A percentile compares a stretch with the other conserved stretches of the same genome.
Evolutionary conservation across 306 rosid genomes (phyloP).

Genomic region (Rubus idaeus): DNA sequence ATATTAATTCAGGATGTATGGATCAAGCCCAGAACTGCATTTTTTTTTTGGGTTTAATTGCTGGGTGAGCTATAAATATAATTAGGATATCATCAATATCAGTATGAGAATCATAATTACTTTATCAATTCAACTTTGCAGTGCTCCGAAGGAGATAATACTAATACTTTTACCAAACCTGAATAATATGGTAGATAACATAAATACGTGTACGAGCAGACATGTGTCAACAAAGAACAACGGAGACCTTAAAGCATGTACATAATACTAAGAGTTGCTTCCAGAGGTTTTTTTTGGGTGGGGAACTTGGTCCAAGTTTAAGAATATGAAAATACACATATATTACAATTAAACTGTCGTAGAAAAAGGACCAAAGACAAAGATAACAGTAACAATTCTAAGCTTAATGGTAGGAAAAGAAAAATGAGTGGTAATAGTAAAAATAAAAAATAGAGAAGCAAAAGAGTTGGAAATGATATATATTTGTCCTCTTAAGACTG

Average conservation of each 20-base stretch:
- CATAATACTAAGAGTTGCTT: not conserved
- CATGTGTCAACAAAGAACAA: not conserved
- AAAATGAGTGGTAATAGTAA: not conserved
- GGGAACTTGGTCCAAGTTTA: not conserved
- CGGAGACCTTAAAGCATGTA: not conserved
- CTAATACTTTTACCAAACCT: not conserved
- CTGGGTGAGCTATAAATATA: not conserved
- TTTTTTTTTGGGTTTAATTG: not conserved
- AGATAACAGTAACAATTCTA: no score
- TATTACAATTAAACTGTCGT: no score
- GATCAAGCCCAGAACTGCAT: not conserved
- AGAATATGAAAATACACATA: no score
- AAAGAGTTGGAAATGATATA: not conserved
- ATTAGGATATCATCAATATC: not conserved
- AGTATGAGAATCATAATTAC: not conserved
- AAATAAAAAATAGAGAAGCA: not conserved
- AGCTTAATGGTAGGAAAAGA: no score
- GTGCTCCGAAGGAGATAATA: not conserved
- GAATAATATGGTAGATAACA: not conserved
- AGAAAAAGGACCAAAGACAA: no score
- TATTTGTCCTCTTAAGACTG: no score
- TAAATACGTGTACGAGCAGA: not conserved
- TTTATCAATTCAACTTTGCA: not conserved
- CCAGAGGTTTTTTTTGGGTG: not conserved
- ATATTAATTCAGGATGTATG: not conserved